Evolutionary conservation across 2,329 filamentous ascomycete species (phyloP).

Genomic region (Trichoderma sp.): DNA sequence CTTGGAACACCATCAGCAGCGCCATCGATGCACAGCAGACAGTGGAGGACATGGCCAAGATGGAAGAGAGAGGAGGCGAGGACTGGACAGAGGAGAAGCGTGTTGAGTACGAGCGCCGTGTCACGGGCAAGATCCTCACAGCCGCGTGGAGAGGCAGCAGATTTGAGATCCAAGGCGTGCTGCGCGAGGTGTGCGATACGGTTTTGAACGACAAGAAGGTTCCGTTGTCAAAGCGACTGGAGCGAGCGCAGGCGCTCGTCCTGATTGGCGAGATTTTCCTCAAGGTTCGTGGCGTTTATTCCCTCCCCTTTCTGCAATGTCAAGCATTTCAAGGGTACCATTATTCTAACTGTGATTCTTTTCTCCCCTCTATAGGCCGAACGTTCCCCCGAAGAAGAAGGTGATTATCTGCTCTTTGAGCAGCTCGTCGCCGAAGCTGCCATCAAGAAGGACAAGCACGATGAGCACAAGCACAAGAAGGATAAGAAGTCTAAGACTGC

Average conservation of each 20-base stretch:
- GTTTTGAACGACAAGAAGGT: conserved; percentile 80
- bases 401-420: conserved; percentile 98
- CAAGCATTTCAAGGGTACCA: too few species aligned
- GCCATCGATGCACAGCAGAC: conserved; percentile 97
- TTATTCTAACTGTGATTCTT: conserved; percentile 15
- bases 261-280: conserved; percentile 86
- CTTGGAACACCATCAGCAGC: conserved; percentile 95
- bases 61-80: conserved; percentile 91
- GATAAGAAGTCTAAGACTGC: conserved; percentile 43
- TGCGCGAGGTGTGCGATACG: conserved; percentile 89
- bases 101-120: conserved; percentile 89
- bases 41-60: conserved; percentile 97
- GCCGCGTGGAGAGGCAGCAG: conserved; percentile 95
- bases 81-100: conserved; percentile 99
- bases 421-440: conserved; percentile 96
- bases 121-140: conserved; percentile 96
- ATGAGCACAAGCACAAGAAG: conserved; percentile 59
- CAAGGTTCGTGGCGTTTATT: conserved; percentile 58
- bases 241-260: conserved; percentile 85
- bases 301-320: not conserved
- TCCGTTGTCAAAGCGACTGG: conserved; percentile 77
- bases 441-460: conserved; percentile 81
- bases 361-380: conserved; percentile 60
- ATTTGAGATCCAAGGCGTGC: conserved; percentile 95
- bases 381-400: conserved; percentile 91